Conservation (phyloP, 257 asterid genomes). For the Petrea volubilis region DNA sequence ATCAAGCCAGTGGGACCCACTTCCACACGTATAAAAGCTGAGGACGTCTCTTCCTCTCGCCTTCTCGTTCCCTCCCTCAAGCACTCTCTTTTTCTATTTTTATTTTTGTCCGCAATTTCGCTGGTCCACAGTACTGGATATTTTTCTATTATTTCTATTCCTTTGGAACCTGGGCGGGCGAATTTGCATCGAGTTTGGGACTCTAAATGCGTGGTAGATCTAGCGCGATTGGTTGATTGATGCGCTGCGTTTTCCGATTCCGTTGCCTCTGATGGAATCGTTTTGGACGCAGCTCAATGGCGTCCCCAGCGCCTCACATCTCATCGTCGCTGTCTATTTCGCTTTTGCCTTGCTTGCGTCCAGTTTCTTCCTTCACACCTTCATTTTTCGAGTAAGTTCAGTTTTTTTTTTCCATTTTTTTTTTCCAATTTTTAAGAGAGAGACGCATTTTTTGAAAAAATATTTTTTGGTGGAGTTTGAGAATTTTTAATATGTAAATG, state of each 20-base stretch:
- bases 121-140: constrained; percentile 13
- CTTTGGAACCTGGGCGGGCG: neutral
- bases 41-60: neutral
- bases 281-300: constrained; percentile 42
- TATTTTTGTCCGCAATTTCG: neutral
- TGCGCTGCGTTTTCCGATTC: constrained; percentile 22
- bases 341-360: constrained; percentile 58
- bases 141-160: constrained; percentile 5
- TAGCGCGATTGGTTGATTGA: constrained; percentile 26
- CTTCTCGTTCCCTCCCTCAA: constrained; percentile 27
- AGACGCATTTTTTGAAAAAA: neutral
- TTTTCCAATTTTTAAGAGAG: too few relatives aligned
- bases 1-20: neutral
- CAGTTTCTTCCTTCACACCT: constrained; percentile 76
- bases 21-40: neutral
- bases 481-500: neutral
- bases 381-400: constrained; percentile 69
- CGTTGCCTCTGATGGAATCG: constrained; percentile 52
- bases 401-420: neutral
- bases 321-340: constrained; percentile 49
- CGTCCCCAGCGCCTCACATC: constrained; percentile 56
- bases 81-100: constrained; percentile 18
- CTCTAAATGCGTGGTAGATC: neutral
- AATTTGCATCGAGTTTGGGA: neutral
- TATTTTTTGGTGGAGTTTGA: neutral